Evolutionary conservation across 345 rosid species (phyloP), one percentile per base, ranked within the genome.

Genomic region (thale cress (Arabidopsis thaliana)): DNA sequence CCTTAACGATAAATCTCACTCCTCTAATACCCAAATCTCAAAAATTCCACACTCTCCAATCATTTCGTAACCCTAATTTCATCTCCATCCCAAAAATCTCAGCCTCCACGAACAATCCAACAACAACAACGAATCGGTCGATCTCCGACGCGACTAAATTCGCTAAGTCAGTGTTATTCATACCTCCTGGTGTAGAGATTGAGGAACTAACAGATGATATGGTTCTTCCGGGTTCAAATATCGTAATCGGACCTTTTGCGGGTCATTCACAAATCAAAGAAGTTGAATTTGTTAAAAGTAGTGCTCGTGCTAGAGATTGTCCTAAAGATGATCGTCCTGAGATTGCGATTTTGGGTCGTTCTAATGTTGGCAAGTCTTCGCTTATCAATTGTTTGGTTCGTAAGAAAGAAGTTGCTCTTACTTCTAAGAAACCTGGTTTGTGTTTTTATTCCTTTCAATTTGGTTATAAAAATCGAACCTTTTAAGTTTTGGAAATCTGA

Each of bases 351-450:
- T 48, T 94, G 67, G 97, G 96, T 52, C 88, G 98, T 23, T 94
- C 98, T 45, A 94, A 90, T 81, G 98, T 94, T 45, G 98, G 97
- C 51, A 94, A 94, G 82, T 94, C 97, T 8, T 94, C 98, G 0
- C 95, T 94, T 33, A 94, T 94, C 20, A 94, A 94, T 80, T 85
- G 88, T 51, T 77, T 94, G 66, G 97, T 86, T 71, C 86, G 85
- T 65, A 94, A 84, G 76, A 94, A 91, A 50, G 96, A 94, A 84
- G 84, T 94, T 56, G 98, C 97, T 48, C 95, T 94, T 56, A 94
- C 97, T n/a, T 94, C 98, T 8, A 94, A 94, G 82, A 94, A 90
- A 74, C 96, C 95, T 49, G 98, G 97, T 93, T 56, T 56, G 64
- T 62, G 52, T 61, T 7, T 36, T 40, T 6, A 11, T 38, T 20